Base-by-base conservation (phyloP, 441 rosid species). In the Corymbia calophylla region DNA sequence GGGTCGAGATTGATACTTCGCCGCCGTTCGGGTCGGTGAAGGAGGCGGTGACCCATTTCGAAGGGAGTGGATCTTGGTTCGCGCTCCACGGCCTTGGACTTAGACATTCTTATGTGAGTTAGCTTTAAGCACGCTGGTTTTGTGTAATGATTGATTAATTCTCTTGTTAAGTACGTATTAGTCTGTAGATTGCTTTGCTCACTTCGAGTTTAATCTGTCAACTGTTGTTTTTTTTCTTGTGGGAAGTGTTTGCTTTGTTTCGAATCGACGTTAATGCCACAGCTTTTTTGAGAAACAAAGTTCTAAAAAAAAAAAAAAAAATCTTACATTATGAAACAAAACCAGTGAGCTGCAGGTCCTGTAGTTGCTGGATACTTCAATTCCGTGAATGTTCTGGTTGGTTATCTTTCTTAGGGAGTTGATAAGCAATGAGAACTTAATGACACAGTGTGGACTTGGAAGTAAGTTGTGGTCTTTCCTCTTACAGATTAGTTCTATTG, bases 1-100 rank as follows among this genome's bases (percentile, higher is more conserved):
- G 99, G 92, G 99, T 97, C 23, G 99, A 97, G 93, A 96, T 97
- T 35, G 99, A 97, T 62, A 97, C 98, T 14, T 97, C 99, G 62
- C 97, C 97, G 16, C 99, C 98, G 1, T 97, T 97, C 54, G 97
- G 96, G 8, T 97, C 99, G 1, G 99, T 97, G 89, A 95, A 96
- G 91, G 99, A 97, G 91, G 99, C 99, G 1, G 98, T 97, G 87
- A 95, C 95, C 53, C 93, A 96, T 49, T 97, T 97, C 86, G 98
- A 99, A 44, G 98, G 98, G 86, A 94, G 96, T 89, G 99, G 97
- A 29, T 92, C 95, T 21, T 97, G 99, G 98, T 92, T 93, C 87
- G 97, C 98, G 11, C 95, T 92, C 53, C 93, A 91, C 90, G 93
- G 94, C 92, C 92, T 97, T 73, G 93, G 93, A 23, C 53, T 87